Evolutionary conservation across 2,329 filamentous ascomycete genomes (phyloP), one percentile per base, ranked within the genome.

Genomic region (Microcyclospora pomicola): DNA sequence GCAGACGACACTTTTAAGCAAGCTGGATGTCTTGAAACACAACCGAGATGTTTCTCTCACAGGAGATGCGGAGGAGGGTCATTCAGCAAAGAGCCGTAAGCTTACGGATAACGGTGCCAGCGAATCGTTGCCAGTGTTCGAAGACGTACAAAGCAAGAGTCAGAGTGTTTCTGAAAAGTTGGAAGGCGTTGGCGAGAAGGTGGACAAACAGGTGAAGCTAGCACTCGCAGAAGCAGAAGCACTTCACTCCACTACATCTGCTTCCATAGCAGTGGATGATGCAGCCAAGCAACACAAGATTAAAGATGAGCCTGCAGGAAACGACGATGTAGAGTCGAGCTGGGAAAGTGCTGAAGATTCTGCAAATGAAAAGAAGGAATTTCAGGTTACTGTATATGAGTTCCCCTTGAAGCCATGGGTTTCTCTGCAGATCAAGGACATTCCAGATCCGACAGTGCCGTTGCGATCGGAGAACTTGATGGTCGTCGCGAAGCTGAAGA

Each of bases 321-420:
- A 68, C 34, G 82, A 77, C n/a, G 86, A 93, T 47, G 45, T 55
- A 3, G 52, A 54, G 34, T 55, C 54, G 6, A 87, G 79, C 61
- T 93, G 86, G 86, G 86, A 94, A 66, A 92, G 80, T 46, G 83
- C 81, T 3, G 84, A 87, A 51, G 74, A 74, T 39, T 44, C 42
- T 19, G 44, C 47, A 5, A 77, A 80, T 45, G 80, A 81, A 34
- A 81, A 85, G 58, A 77, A 80, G 48, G 61, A 73, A 33, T 70
- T 77, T 16, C 76, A 94, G 30, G 56, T 61, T n/a, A 49, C 51
- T 56, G 87, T 96, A 34, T 91, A 83, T 66, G 93, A 93, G 60
- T 94, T 98, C 59, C 91, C 91, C 12, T 85, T 98, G 80, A 84
- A 82, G 60, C 91, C 91, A 3, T 98, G 92, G 71, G 87, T 93